phyloP scores from a whole-genome alignment of 208 protist genomes.

The Phytomonas francai region DNA sequence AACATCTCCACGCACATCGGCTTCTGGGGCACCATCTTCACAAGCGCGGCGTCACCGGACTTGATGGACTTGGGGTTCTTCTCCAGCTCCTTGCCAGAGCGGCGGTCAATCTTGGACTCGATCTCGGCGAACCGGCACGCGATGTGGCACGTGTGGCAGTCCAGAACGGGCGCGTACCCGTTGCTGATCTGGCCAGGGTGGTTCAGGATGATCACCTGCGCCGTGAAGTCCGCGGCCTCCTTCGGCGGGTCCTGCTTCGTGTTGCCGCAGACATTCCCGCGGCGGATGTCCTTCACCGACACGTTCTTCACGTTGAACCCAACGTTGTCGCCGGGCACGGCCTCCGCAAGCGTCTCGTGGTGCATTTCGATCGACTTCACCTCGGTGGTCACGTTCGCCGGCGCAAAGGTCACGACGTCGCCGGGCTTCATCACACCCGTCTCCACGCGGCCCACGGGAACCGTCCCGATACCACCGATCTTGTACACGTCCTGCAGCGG shows the following conservation, averaged over 20 bases:
- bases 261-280: constrained; percentile 70
- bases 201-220: constrained; percentile 92
- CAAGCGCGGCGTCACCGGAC: constrained; percentile 89
- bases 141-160: constrained; percentile 92
- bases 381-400: constrained; percentile 31
- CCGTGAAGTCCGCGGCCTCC: constrained; percentile 67
- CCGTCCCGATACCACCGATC: constrained; percentile 81
- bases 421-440: constrained; percentile 43
- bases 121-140: constrained; percentile 90
- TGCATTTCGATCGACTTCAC: constrained; percentile 91
- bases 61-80: constrained; percentile 85
- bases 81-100: constrained; percentile 88
- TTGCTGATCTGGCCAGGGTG: constrained; percentile 87
- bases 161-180: constrained; percentile 90
- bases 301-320: constrained; percentile 94
- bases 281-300: constrained; percentile 87
- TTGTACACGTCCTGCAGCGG: constrained; percentile 97
- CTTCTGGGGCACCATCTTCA: constrained; percentile 82
- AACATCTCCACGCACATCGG: constrained; percentile 94
- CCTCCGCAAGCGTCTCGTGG: constrained; percentile 67
- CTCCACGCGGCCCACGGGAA: constrained; percentile 57
- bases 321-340: constrained; percentile 89
- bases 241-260: constrained; percentile 58
- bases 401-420: constrained; percentile 58
- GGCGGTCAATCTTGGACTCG: constrained; percentile 88